phyloP scores from a whole-genome alignment of 306 rosid genomes.

The Adenanthera pavonina region DNA sequence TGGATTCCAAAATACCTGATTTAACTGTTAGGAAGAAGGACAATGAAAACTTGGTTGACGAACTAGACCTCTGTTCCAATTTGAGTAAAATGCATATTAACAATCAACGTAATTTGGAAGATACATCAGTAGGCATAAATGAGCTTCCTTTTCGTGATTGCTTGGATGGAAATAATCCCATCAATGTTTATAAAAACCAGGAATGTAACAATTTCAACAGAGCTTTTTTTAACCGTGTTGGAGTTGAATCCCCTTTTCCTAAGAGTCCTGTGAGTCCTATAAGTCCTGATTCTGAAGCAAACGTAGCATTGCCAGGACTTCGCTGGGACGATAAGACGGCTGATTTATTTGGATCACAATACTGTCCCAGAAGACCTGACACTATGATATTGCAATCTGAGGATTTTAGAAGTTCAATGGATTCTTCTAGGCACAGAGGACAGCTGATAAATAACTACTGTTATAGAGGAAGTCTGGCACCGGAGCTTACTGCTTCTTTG shows the following conservation, averaged over 20 bases:
- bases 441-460: conserved; percentile 38
- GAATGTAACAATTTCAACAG: conserved; percentile 30
- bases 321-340: conserved; percentile 28
- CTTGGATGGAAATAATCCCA: conserved; percentile 38
- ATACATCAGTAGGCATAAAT: conserved; percentile 17
- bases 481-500: conserved; percentile 37
- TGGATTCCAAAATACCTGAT: conserved; percentile 41
- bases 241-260: conserved; percentile 39
- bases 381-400: conserved; percentile 32
- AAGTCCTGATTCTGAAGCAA: conserved; percentile 32
- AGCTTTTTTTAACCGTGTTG: conserved; percentile 34
- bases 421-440: conserved; percentile 36
- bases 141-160: conserved; percentile 19
- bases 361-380: conserved; percentile 11
- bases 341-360: conserved; percentile 40
- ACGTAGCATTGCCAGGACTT: conserved; percentile 40
- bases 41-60: conserved; percentile 49
- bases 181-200: conserved; percentile 24
- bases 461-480: conserved; percentile 35
- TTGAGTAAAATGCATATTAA: conserved; percentile 48
- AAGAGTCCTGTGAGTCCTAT: conserved; percentile 27
- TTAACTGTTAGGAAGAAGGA: conserved; percentile 37
- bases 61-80: conserved; percentile 45
- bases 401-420: conserved; percentile 43
- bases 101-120: conserved; percentile 35